Evolutionary conservation across 176 grass and related monocot genomes (phyloP).

Genomic region (Puccinellia tenuiflora): DNA sequence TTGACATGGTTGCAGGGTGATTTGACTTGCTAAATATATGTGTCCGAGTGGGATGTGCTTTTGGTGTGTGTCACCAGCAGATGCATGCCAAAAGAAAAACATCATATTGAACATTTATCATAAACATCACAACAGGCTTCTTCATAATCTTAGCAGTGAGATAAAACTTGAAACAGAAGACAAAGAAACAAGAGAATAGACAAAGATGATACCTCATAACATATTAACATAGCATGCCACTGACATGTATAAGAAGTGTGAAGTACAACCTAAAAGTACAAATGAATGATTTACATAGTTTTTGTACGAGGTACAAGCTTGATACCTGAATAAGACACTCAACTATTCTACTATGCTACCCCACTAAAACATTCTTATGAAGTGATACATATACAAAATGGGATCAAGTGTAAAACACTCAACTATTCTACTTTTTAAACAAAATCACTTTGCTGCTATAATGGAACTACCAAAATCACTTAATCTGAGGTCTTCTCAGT

Average conservation of each 20-base stretch:
- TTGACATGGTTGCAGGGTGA: not conserved
- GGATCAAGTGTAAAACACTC: not conserved
- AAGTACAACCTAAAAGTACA: not conserved
- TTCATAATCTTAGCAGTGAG: not conserved
- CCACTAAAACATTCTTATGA: conserved; percentile 12
- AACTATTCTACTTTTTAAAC: not conserved
- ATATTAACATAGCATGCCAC: not conserved
- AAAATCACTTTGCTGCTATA: not conserved
- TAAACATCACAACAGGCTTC: not conserved
- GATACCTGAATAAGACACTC: not conserved
- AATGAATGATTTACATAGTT: not conserved
- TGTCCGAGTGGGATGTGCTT: not conserved
- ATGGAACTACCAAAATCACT: conserved; percentile 2
- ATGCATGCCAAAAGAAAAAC: not conserved
- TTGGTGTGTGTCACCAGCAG: not conserved
- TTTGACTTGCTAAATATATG: not conserved
- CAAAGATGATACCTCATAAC: not conserved
- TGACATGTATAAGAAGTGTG: not conserved
- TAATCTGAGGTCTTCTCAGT: not conserved
- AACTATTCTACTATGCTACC: not conserved
- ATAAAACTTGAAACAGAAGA: not conserved
- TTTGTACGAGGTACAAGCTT: not conserved
- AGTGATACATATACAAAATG: not conserved
- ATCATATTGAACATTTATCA: not conserved
- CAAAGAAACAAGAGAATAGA: not conserved